These are phyloP conservation scores for Amauroascus verrucosus DNA, from an alignment of 2,329 filamentous ascomycete species.

Conservation along the genomic window DNA sequence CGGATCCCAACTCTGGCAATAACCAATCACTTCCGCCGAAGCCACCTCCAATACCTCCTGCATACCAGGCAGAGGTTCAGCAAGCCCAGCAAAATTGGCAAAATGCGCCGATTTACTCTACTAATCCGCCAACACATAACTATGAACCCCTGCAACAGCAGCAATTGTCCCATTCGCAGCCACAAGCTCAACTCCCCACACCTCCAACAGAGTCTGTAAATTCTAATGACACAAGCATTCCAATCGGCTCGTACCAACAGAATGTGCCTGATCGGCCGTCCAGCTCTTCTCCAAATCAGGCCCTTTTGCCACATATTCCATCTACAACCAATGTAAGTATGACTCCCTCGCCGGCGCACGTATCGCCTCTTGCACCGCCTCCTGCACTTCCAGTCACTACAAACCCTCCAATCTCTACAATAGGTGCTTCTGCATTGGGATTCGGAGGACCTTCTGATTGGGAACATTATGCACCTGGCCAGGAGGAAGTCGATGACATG, in stretches of 20 bases:
- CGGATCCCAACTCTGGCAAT: conserved; percentile 19
- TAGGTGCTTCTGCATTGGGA: conserved; percentile 29
- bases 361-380: conserved; percentile 21
- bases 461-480: conserved; percentile 35
- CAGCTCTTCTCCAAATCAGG: conserved; percentile 12
- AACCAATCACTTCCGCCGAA: conserved; percentile 26
- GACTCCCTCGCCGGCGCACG: conserved; percentile 11
- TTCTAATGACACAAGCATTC: background rate
- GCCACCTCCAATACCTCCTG: conserved; percentile 34
- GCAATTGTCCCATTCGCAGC: background rate
- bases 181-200: too few species aligned
- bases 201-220: conserved; percentile 1
- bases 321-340: conserved; percentile 1
- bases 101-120: conserved; percentile 19
- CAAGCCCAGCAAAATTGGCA: conserved; percentile 18
- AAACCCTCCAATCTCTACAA: conserved; percentile 7
- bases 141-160: conserved; percentile 23
- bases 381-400: conserved; percentile 13
- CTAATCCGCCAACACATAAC: conserved; percentile 23
- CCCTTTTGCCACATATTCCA: conserved; percentile 14
- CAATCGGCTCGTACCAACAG: background rate
- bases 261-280: conserved; percentile 4
- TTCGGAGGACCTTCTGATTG: conserved; percentile 39
- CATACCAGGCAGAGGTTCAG: conserved; percentile 27
- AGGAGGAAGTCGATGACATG: conserved; percentile 31